Percentiles rank a stretch among this genome's conserved stretches.
Conservation (phyloP, 1,139 yeast species). For the Debaryomyces coudertii region DNA sequence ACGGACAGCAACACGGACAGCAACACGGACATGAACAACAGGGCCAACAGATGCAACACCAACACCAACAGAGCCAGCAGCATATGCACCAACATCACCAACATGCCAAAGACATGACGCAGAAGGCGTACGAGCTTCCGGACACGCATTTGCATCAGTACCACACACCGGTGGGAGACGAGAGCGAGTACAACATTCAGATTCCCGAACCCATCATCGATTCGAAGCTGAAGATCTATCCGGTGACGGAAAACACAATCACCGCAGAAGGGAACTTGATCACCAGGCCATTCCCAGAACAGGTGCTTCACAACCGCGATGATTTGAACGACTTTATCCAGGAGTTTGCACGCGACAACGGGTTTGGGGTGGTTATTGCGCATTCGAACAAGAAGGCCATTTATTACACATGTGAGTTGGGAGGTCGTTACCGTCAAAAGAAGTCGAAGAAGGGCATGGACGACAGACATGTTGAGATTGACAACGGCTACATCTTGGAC, state of each 20-base stretch:
- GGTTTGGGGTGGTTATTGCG: conserved; percentile 62
- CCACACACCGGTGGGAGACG: conserved; percentile 33
- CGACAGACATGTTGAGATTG: conserved; percentile 31
- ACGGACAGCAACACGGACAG: conserved; percentile 23
- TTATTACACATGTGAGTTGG: conserved; percentile 63
- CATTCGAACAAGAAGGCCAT: conserved; percentile 62
- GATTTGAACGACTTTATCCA: conserved; percentile 58
- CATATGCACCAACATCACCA: conserved; percentile 13
- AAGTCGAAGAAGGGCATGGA: conserved; percentile 41
- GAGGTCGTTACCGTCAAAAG: conserved; percentile 60
- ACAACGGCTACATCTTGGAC: conserved; percentile 44
- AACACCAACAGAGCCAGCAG: conserved; percentile 17
- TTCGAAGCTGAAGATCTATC: conserved; percentile 49
- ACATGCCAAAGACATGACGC: conserved; percentile 12
- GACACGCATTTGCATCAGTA: conserved; percentile 22
- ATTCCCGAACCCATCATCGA: conserved; percentile 53
- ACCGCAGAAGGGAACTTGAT: conserved; percentile 55
- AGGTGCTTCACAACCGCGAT: conserved; percentile 52
- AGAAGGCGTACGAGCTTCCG: conserved; percentile 19
- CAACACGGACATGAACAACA: conserved; percentile 25
- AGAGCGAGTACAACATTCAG: conserved; percentile 51
- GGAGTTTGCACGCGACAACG: conserved; percentile 61
- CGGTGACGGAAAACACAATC: conserved; percentile 50
- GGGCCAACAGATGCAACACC: conserved; percentile 21
- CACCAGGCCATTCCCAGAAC: conserved; percentile 59